A percentile compares a stretch with the other conserved stretches of the same genome.
phyloP scores from a whole-genome alignment of 2,329 filamentous ascomycete genomes.

The Diplodia sapinea region DNA sequence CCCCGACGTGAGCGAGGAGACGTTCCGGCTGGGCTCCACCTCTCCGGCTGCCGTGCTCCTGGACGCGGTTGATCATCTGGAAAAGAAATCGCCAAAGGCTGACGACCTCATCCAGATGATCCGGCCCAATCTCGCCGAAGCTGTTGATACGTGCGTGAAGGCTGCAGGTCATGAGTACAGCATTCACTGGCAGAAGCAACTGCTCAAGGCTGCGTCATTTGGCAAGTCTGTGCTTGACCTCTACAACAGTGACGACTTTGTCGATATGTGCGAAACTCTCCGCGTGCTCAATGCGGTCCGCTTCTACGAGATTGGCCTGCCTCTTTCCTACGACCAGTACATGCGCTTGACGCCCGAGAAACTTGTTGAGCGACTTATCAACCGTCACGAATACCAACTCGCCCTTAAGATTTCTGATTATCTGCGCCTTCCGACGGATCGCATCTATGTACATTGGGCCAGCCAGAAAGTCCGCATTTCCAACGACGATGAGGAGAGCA shows the following conservation, averaged over 20 bases:
- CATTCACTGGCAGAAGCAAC: conserved; percentile 89
- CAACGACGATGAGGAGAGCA: conserved; percentile 82
- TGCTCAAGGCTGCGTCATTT: conserved; percentile 95
- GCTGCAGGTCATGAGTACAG: conserved; percentile 93
- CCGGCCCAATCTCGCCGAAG: conserved; percentile 82
- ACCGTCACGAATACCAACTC: conserved; percentile 87
- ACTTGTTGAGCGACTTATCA: conserved; percentile 83
- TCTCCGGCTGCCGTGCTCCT: conserved; percentile 90
- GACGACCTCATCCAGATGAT: conserved; percentile 98
- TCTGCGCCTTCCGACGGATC: conserved; percentile 81
- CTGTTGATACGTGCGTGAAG: conserved; percentile 90
- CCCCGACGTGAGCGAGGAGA: conserved; percentile 81
- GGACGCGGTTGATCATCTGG: conserved; percentile 88
- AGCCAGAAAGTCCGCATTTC: conserved; percentile 89
- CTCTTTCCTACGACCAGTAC: conserved; percentile 92
- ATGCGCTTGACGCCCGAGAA: conserved; percentile 87
- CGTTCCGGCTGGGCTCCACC: conserved; percentile 86
- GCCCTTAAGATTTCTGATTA: conserved; percentile 89
- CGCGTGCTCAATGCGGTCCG: conserved; percentile 91
- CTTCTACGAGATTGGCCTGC: conserved; percentile 88
- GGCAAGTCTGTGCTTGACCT: conserved; percentile 96
- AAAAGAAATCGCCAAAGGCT: conserved; percentile 92
- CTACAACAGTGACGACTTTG: conserved; percentile 98
- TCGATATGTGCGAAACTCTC: conserved; percentile 95
- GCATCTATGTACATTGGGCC: conserved; percentile 96